Evolutionary conservation across 306 rosid genomes (phyloP).

Genomic region (Fagus sylvatica): DNA sequence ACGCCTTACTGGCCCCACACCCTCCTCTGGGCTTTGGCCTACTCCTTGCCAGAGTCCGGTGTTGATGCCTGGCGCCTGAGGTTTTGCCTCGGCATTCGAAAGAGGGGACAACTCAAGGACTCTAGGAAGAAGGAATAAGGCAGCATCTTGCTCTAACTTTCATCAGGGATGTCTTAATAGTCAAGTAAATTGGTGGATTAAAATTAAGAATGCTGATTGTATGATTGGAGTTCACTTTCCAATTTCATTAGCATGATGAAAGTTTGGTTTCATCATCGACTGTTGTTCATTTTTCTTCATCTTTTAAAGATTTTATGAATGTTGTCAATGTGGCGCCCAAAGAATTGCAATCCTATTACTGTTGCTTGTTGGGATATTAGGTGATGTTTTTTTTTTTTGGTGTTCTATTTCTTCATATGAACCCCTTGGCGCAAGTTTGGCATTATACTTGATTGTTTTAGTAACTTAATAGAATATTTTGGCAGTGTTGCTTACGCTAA

Average conservation of each 20-base stretch:
- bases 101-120: slow-evolving; percentile 85
- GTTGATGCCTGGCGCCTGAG: slow-evolving; percentile 79
- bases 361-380: not conserved
- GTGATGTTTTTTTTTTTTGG: not conserved
- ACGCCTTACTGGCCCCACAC: slow-evolving; percentile 96
- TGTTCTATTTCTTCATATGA: not conserved
- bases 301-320: not conserved
- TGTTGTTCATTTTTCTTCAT: not conserved
- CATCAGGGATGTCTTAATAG: slow-evolving; percentile 7
- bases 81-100: slow-evolving; percentile 65
- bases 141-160: not conserved
- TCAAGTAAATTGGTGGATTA: slow-evolving; percentile 5
- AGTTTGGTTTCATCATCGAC: not conserved
- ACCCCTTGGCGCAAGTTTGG: not conserved
- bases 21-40: slow-evolving; percentile 69
- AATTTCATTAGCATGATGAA: not conserved
- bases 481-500: not conserved
- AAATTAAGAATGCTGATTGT: slow-evolving; percentile 12
- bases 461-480: not conserved
- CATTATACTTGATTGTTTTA: not conserved
- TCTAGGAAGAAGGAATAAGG: slow-evolving; percentile 59
- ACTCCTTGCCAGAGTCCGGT: slow-evolving; percentile 56
- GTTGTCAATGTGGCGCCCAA: not conserved
- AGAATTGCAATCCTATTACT: not conserved
- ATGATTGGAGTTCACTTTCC: not conserved